Evolutionary conservation across 768 basidiomycete genomes (phyloP), one percentile per base, ranked within the genome.

Genomic region (Lactarius sp.): DNA sequence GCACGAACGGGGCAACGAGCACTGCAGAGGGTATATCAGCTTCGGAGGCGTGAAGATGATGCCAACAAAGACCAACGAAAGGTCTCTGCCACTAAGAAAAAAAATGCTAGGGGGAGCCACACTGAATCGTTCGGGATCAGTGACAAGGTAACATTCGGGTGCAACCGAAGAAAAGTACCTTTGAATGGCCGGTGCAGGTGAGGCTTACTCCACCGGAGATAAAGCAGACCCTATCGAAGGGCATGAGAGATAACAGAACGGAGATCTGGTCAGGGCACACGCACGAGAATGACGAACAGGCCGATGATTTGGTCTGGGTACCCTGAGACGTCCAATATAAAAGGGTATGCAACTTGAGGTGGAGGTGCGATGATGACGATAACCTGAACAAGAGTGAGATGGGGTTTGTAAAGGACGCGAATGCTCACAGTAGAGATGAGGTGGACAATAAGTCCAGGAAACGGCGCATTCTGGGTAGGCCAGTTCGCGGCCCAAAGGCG

Each of bases 401-500:
- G 8, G 0, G 4, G n/a, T 47, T 12, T 39, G 31, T 9, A 56
- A 41, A 22, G 6, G 42, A 3, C 7, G 10, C 12, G 1, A 36
- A 14, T 6, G 61, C 77, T 56, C 52, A 78, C 81, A 0, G 83
- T 82, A 22, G 81, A 78, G 44, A 83, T 82, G 33, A 85, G 67
- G 56, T 84, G 81, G 6, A 85, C 76, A 54, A 84, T 78, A 3
- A 85, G 75, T 0, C 82, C 84, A 0, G 83, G 82, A 31, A 84
- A 69, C 0, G 84, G 84, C 0, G 84, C 80, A 65, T 80, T 80
- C 7, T 83, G 81, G 1, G 80, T 81, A 1, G 83, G 83, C 83
- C 82, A 83, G 68, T 84, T 85, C 0, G 81, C 82, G 1, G 84
- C 84, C 83, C 83, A 84, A 67, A 85, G 82, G 31, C 71, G 77